These are phyloP conservation scores for Colletotrichum graminicola DNA, from an alignment of 2,329 filamentous ascomycete species.

Conservation along the genomic window DNA sequence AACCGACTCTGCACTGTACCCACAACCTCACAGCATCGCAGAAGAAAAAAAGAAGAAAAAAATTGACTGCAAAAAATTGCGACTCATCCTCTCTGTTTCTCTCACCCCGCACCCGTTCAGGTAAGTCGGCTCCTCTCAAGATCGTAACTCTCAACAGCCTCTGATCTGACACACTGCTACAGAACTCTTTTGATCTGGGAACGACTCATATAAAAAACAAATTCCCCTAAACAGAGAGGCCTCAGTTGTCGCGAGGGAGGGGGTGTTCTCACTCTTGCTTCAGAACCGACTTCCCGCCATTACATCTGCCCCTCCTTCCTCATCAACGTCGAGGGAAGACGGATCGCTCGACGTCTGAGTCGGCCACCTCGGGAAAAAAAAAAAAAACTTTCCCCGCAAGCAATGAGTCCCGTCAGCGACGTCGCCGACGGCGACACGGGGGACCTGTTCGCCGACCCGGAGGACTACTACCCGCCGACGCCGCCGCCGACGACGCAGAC, in stretches of 20 bases:
- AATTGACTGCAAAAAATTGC: constrained; percentile 16
- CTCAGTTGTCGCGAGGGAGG: background rate
- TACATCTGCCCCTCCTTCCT: constrained; percentile 8
- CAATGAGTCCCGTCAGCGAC: constrained; percentile 36
- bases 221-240: background rate
- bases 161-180: background rate
- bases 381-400: background rate
- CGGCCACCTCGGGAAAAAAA: no score
- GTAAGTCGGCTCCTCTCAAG: background rate
- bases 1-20: constrained; percentile 29
- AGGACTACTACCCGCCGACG: constrained; percentile 82
- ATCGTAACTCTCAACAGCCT: background rate
- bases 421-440: constrained; percentile 52
- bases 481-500: constrained; percentile 80
- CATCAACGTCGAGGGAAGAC: background rate
- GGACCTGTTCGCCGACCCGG: constrained; percentile 83
- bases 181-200: background rate
- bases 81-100: constrained; percentile 25
- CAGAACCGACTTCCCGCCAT: background rate
- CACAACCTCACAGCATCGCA: constrained; percentile 30
- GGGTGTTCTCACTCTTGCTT: background rate
- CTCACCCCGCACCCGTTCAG: constrained; percentile 23
- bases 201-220: background rate
- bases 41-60: background rate
- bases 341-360: no score